phyloP scores from a whole-genome alignment of 805 yeast species.

The Wickerhamomyces bovis region DNA sequence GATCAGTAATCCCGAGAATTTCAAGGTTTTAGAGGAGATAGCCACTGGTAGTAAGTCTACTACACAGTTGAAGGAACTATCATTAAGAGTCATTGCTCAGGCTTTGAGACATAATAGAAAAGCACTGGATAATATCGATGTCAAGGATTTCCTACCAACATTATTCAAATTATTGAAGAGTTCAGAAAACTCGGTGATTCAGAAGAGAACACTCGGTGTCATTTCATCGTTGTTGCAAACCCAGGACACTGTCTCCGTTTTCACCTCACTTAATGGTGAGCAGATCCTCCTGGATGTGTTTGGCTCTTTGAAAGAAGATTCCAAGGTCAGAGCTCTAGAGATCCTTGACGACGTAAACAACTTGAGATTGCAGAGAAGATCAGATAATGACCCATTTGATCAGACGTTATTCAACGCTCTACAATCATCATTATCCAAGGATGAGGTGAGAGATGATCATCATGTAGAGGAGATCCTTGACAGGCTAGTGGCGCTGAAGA shows the following conservation, averaged over 20 bases:
- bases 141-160: conserved; percentile 5
- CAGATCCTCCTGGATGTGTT: conserved; percentile 22
- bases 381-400: conserved; percentile 7
- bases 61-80: conserved; percentile 37
- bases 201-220: conserved; percentile 46
- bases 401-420: conserved; percentile 10
- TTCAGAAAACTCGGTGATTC: conserved; percentile 29
- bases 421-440: conserved; percentile 21
- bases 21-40: conserved; percentile 27
- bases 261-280: conserved; percentile 17
- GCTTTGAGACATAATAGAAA: conserved; percentile 70
- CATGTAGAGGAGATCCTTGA: conserved; percentile 39
- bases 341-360: conserved; percentile 40
- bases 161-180: conserved; percentile 6
- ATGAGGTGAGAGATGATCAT: conserved; percentile 28
- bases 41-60: conserved; percentile 15
- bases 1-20: conserved; percentile 31
- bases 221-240: conserved; percentile 39
- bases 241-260: conserved; percentile 26
- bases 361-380: conserved; percentile 7
- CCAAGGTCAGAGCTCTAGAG: conserved; percentile 35
- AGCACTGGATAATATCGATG: conserved; percentile 38
- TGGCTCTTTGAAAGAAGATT: conserved; percentile 15
- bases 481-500: conserved; percentile 30
- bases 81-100: conserved; percentile 57